Base-by-base conservation (phyloP, 2,329 filamentous ascomycete genomes). In the Ilyonectria mors-panacis region DNA sequence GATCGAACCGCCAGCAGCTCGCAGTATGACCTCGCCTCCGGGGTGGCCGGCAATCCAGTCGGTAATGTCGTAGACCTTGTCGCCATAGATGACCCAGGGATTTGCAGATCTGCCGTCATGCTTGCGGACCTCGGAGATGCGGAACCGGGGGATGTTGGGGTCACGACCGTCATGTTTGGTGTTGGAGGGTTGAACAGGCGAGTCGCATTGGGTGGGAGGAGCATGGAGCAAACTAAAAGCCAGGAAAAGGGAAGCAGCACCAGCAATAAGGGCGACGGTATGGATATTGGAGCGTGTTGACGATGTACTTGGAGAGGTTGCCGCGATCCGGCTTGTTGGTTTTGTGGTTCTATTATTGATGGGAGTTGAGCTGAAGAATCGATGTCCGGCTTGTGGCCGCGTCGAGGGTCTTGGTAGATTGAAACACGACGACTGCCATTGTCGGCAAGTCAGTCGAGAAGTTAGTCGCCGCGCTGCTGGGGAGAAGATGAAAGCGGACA, bases 61-160 rank as follows among this genome's bases (percentile, higher is more conserved):
- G 1, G 90, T 92, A 59, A 93, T 92, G 73, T 93, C 88, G 82
- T 92, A 93, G 21, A 93, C 89, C 63, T 88, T 88, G 75, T 88
- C 87, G 26, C 85, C 88, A 59, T 85, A 85, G n/a, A 87, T 88
- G 4, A 93, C 86, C 91, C 91, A 93, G 2, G 89, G 89, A 10
- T 82, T 78, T 1, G 83, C 75, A 0, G 89, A 87, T 21, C 82
- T 81, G 19, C 81, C 80, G n/a, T 86, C 85, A 69, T 89, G 87
- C 57, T 85, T 79, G 54, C 84, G 85, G 53, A 89, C 77, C 62
- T 89, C 86, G 13, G 82, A 77, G 15, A 89, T 80, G 33, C 84
- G 83, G 71, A 83, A 88, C 4, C 84, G 82, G 15, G 86, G 86
- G 2, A 87, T 76, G 10, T 77, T 77, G 2, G 84, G 80, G 68